Percentiles rank a stretch among this genome's conserved stretches.
Evolutionary conservation across 139 green algal genomes (phyloP).

Genomic region (Chlorella sp.): DNA sequence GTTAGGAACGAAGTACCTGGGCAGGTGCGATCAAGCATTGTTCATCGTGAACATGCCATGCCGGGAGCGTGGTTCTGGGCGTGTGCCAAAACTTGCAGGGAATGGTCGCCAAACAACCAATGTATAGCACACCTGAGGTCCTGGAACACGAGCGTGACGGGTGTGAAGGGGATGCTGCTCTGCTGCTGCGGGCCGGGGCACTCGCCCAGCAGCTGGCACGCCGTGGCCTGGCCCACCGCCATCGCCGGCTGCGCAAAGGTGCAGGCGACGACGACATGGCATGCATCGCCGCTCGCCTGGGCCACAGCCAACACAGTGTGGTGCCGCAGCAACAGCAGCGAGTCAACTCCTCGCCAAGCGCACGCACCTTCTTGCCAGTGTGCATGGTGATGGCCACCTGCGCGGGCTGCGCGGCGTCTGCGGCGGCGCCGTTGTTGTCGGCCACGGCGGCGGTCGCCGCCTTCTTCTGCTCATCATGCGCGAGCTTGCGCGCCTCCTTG

Average conservation of each 20-base stretch:
- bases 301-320: neutral
- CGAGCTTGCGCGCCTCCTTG: too few relatives aligned
- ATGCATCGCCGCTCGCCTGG: neutral
- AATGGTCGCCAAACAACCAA: neutral
- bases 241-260: too few relatives aligned
- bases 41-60: neutral
- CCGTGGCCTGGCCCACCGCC: too few relatives aligned
- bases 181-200: neutral
- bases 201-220: neutral
- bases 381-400: neutral
- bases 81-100: neutral
- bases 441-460: too few relatives aligned
- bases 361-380: neutral
- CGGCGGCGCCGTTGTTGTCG: neutral
- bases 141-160: constrained; percentile 59
- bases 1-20: constrained; percentile 58
- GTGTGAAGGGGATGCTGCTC: constrained; percentile 45
- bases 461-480: too few relatives aligned
- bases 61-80: neutral
- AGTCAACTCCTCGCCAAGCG: neutral
- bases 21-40: neutral
- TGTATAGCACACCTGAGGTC: constrained; percentile 31
- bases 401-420: neutral
- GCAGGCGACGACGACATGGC: neutral
- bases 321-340: neutral